phyloP scores from a whole-genome alignment of 1,284 basidiomycete genomes.

The Psilocybe mexicana region DNA sequence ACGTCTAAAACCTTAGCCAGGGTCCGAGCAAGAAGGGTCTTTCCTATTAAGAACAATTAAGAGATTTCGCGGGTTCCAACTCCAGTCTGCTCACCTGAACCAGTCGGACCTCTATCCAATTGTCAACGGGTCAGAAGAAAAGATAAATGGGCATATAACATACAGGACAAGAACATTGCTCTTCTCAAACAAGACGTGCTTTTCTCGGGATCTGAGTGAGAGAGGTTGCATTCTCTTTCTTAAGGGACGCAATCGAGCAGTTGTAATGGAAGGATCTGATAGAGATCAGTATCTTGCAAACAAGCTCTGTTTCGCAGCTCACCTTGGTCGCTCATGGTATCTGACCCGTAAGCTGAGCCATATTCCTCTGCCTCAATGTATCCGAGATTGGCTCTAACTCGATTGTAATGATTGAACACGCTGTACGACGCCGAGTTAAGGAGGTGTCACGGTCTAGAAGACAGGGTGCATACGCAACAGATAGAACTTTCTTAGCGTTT shows the following conservation, averaged over 20 bases:
- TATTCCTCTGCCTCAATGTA: slow-evolving; percentile 46
- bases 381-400: slow-evolving; percentile 66
- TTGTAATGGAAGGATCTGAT: slow-evolving; percentile 38
- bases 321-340: slow-evolving; percentile 7
- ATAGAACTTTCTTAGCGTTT: slow-evolving; percentile 88
- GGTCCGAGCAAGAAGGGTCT: slow-evolving; percentile 85
- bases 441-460: slow-evolving; percentile 3
- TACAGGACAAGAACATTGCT: slow-evolving; percentile 91
- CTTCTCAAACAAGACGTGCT: slow-evolving; percentile 80
- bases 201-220: slow-evolving; percentile 43
- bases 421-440: slow-evolving; percentile 39
- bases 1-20: slow-evolving; percentile 87
- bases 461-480: slow-evolving; percentile 72
- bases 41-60: slow-evolving; percentile 49
- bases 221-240: slow-evolving; percentile 38
- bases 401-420: slow-evolving; percentile 92
- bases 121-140: background rate
- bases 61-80: background rate
- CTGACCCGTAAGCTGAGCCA: slow-evolving; percentile 27
- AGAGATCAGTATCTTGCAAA: background rate
- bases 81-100: slow-evolving; percentile 57
- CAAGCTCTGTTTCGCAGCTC: background rate
- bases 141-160: slow-evolving; percentile 26
- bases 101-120: slow-evolving; percentile 69
- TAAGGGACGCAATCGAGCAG: slow-evolving; percentile 59